phyloP scores from a whole-genome alignment of 2,329 filamentous ascomycete species.

The Apiospora marii region DNA sequence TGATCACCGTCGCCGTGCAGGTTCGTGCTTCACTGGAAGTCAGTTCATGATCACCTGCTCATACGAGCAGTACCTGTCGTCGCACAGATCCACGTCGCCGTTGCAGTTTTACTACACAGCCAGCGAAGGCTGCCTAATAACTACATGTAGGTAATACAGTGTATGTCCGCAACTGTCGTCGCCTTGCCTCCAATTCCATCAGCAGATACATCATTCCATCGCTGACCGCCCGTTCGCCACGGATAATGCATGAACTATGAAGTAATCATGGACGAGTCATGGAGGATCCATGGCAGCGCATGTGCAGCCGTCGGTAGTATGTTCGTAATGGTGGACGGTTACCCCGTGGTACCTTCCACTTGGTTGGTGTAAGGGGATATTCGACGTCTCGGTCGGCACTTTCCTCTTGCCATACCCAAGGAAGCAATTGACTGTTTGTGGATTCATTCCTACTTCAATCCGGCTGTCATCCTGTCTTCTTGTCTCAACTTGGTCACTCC shows the following conservation, averaged over 20 bases:
- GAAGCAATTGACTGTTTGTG: neutral
- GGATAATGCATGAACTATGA: too few relatives aligned
- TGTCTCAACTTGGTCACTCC: neutral
- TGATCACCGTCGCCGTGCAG: neutral
- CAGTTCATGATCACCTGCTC: neutral
- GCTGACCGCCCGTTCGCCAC: too few relatives aligned
- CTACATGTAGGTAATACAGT: too few relatives aligned
- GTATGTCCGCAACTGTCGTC: too few relatives aligned
- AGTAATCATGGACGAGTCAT: too few relatives aligned
- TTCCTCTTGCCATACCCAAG: neutral
- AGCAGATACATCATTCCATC: too few relatives aligned
- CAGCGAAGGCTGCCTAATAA: neutral
- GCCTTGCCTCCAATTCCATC: too few relatives aligned
- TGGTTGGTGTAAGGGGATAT: neutral
- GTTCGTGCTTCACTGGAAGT: neutral
- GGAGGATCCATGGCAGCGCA: too few relatives aligned
- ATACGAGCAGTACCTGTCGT: neutral
- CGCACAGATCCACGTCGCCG: neutral
- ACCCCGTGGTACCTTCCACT: neutral
- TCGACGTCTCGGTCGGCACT: neutral
- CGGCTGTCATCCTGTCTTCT: too few relatives aligned
- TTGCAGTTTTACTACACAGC: neutral
- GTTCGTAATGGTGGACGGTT: too few relatives aligned
- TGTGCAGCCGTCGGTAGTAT: too few relatives aligned
- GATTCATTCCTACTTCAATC: too few relatives aligned